These are phyloP conservation scores for Brassica juncea DNA, from an alignment of 345 rosid genomes.

Conservation along the genomic window DNA sequence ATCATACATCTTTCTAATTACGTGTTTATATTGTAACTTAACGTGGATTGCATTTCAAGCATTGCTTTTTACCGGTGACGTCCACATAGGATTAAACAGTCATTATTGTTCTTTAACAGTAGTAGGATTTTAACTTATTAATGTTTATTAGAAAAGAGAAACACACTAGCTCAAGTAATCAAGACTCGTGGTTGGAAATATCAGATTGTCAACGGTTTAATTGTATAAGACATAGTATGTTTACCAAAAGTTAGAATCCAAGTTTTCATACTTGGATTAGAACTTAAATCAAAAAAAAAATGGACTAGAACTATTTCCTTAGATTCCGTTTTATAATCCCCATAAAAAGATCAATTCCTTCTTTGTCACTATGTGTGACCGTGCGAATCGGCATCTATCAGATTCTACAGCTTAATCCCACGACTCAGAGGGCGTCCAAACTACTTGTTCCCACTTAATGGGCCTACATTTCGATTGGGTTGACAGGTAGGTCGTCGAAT, in stretches of 20 bases:
- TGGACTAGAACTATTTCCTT: not conserved
- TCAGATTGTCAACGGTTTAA: not conserved
- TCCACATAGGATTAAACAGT: not conserved
- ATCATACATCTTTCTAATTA: not conserved
- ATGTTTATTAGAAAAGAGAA: not conserved
- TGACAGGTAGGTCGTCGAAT: not conserved
- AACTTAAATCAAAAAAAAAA: not conserved
- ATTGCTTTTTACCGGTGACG: not conserved
- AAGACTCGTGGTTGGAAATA: not conserved
- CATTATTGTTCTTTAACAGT: not conserved
- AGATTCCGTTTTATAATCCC: slow-evolving; percentile 3
- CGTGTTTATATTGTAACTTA: not conserved
- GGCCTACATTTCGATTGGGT: slow-evolving; percentile 7
- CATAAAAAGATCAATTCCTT: slow-evolving; percentile 3
- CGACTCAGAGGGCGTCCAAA: not conserved
- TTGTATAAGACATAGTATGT: not conserved
- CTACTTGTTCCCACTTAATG: not conserved
- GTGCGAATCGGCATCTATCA: not conserved
- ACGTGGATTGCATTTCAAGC: not conserved
- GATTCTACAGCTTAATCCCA: slow-evolving; percentile 10
- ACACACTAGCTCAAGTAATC: not conserved
- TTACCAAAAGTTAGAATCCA: not conserved
- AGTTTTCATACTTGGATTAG: not conserved
- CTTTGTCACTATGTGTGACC: not conserved
- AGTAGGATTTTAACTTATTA: not conserved